Evolutionary conservation across 129 eudicot species (phyloP).

Genomic region (Tagetes erecta): DNA sequence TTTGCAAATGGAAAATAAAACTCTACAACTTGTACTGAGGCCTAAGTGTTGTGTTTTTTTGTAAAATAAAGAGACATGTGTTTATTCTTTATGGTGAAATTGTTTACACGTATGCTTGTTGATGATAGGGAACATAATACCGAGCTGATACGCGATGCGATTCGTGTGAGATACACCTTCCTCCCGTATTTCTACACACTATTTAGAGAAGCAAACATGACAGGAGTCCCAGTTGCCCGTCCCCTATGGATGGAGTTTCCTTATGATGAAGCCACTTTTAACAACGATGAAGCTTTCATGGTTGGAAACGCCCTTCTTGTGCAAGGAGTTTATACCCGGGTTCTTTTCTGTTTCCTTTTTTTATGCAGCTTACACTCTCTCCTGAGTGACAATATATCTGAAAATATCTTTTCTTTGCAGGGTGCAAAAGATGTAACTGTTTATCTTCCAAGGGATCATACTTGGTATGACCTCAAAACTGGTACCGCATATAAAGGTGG

Average conservation of each 20-base stretch:
- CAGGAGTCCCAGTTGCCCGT: constrained; percentile 82
- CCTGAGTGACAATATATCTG: neutral
- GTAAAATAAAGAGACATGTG: too few species aligned
- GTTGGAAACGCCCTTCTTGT: constrained; percentile 83
- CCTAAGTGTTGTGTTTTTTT: too few species aligned
- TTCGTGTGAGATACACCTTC: constrained; percentile 71
- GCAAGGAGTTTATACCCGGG: constrained; percentile 92
- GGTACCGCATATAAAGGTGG: constrained; percentile 83
- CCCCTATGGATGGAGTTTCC: constrained; percentile 99
- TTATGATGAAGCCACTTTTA: constrained; percentile 68
- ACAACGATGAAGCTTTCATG: constrained; percentile 96
- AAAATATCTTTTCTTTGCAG: constrained; percentile 43
- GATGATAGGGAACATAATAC: constrained; percentile 80
- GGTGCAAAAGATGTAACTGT: constrained; percentile 74
- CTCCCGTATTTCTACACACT: constrained; percentile 94
- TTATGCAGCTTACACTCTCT: neutral
- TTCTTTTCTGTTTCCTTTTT: constrained; percentile 13
- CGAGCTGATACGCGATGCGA: constrained; percentile 77
- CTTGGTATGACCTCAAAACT: constrained; percentile 80
- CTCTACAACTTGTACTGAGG: neutral
- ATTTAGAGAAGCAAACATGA: constrained; percentile 85
- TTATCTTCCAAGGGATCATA: constrained; percentile 72
- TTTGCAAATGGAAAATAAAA: neutral
- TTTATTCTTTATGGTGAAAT: neutral
- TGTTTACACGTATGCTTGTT: neutral